These are phyloP conservation scores for Nannochloris sp. DNA, from an alignment of 139 green algal species.

Conservation along the genomic window DNA sequence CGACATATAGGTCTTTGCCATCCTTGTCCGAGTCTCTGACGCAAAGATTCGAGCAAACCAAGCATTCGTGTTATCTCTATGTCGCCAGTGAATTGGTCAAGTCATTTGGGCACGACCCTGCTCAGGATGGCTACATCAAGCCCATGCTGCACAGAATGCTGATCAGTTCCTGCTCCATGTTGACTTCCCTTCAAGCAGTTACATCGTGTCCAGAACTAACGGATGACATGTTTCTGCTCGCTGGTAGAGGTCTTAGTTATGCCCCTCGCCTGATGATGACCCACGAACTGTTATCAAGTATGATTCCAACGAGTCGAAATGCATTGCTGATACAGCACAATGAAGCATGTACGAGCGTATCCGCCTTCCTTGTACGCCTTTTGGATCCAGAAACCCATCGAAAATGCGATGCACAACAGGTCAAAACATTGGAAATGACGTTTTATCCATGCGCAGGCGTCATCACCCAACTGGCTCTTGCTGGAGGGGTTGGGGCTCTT, in stretches of 20 bases:
- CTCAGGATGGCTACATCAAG: conserved; percentile 27
- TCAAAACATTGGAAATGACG: conserved; percentile 13
- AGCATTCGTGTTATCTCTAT: conserved; percentile 67
- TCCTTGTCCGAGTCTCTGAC: conserved; percentile 48
- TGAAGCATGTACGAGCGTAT: conserved; percentile 57
- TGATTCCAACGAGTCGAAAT: conserved; percentile 48
- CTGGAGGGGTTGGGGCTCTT: conserved; percentile 39
- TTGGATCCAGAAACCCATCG: conserved; percentile 23
- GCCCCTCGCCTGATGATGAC: conserved; percentile 42
- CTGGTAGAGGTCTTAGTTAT: conserved; percentile 45
- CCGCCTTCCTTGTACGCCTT: conserved; percentile 53
- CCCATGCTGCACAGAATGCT: conserved; percentile 48
- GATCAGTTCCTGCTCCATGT: conserved; percentile 22
- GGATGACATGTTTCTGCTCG: conserved; percentile 73
- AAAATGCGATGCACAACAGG: conserved; percentile 9
- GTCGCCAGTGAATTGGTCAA: conserved; percentile 75
- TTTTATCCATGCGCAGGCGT: conserved; percentile 23
- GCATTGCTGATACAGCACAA: conserved; percentile 48
- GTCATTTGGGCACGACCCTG: conserved; percentile 47
- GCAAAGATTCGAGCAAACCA: conserved; percentile 40
- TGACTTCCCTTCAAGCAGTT: conserved; percentile 34
- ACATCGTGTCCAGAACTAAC: conserved; percentile 51
- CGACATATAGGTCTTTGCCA: conserved; percentile 34
- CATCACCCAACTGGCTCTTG: conserved; percentile 44
- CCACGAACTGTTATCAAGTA: conserved; percentile 29